phyloP scores from a whole-genome alignment of 345 rosid genomes.

The Euphorbia tirucalli region DNA sequence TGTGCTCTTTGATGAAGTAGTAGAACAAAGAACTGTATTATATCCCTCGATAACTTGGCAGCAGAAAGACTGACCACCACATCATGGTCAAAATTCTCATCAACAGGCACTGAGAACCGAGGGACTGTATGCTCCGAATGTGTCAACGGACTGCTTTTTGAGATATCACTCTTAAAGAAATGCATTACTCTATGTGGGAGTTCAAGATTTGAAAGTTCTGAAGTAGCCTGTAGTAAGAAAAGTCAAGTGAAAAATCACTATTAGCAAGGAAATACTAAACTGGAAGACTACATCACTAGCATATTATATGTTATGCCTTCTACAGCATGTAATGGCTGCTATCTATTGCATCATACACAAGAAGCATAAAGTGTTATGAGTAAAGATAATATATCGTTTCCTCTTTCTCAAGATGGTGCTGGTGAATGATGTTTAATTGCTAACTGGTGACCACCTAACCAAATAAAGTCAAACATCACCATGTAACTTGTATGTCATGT shows the following conservation, averaged over 20 bases:
- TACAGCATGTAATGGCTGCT: not conserved
- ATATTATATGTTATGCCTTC: not conserved
- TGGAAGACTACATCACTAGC: not conserved
- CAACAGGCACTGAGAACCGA: constrained; percentile 57
- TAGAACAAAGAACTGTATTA: constrained; percentile 62
- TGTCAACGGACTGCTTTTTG: constrained; percentile 39
- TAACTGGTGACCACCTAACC: not conserved
- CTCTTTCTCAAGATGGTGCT: not conserved
- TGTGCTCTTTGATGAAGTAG: constrained; percentile 63
- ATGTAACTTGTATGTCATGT: not conserved
- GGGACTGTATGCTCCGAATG: constrained; percentile 51
- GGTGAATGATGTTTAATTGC: not conserved
- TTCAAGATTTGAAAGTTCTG: constrained; percentile 53
- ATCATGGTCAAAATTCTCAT: constrained; percentile 49
- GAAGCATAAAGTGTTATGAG: not conserved
- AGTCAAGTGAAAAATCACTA: not conserved
- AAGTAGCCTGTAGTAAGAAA: constrained; percentile 69
- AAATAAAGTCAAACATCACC: not conserved
- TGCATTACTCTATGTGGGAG: constrained; percentile 65
- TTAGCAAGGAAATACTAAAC: not conserved
- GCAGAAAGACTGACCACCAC: constrained; percentile 58
- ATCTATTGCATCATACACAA: not conserved
- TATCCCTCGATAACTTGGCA: constrained; percentile 59
- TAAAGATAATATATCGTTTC: not conserved
- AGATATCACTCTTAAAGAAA: constrained; percentile 60